A percentile compares a stretch with the other conserved stretches of the same genome.
Conservation (phyloP, 1,284 basidiomycete species). For the Grifola frondosa region DNA sequence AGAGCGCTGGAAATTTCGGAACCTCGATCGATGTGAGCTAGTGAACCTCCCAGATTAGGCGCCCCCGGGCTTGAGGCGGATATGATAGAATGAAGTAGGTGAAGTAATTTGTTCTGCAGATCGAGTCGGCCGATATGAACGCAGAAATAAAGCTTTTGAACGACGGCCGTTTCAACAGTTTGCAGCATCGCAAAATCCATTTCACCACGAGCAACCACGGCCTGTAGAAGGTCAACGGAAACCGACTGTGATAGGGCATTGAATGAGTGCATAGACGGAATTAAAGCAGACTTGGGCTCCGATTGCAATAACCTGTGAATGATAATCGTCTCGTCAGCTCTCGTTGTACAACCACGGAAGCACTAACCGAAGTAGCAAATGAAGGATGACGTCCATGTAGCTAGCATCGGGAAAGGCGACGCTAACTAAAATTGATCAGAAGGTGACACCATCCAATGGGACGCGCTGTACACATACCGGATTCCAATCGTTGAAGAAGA, state of each 20-base stretch:
- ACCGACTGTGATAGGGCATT: slow-evolving; percentile 73
- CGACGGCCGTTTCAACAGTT: slow-evolving; percentile 67
- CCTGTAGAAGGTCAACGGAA: slow-evolving; percentile 80
- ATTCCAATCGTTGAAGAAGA: slow-evolving; percentile 57
- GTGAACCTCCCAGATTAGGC: slow-evolving; percentile 7
- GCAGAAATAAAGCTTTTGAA: slow-evolving; percentile 75
- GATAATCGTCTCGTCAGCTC: neutral
- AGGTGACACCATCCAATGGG: slow-evolving; percentile 5
- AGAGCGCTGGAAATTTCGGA: slow-evolving; percentile 17
- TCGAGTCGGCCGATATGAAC: slow-evolving; percentile 73
- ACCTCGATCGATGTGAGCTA: slow-evolving; percentile 21
- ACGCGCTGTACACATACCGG: slow-evolving; percentile 40
- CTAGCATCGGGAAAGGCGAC: slow-evolving; percentile 54
- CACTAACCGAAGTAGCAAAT: slow-evolving; percentile 65
- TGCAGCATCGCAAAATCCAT: slow-evolving; percentile 59
- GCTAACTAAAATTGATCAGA: slow-evolving; percentile 41
- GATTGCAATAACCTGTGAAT: slow-evolving; percentile 67
- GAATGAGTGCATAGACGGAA: slow-evolving; percentile 53
- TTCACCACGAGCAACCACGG: slow-evolving; percentile 79
- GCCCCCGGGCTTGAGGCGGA: slow-evolving; percentile 44
- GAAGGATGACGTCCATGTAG: slow-evolving; percentile 75
- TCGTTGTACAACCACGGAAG: neutral
- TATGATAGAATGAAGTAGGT: slow-evolving; percentile 85
- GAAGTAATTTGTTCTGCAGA: slow-evolving; percentile 90
- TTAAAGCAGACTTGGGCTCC: slow-evolving; percentile 56